Base-by-base conservation (phyloP, 257 asterid genomes). In the Plantago ovata region DNA sequence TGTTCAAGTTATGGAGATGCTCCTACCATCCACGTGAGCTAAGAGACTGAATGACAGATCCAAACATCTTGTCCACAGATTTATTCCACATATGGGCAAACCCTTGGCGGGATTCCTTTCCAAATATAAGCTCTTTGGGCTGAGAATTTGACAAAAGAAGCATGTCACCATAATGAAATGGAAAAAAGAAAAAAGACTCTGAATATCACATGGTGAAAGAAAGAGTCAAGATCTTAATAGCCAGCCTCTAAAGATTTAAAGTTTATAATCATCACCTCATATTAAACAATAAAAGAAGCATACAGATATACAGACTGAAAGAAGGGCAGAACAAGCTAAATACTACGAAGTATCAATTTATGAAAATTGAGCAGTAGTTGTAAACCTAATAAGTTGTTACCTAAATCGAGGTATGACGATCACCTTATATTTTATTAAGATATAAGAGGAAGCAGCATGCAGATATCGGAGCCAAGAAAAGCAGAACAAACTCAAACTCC, bases 21-120 rank as follows among this genome's bases (percentile, higher is more conserved):
- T 55, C 47, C 77, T 80, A 80, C 84, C 84, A 80, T 66, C 87
- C 84, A 14, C 81, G 81, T 22, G 84, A 74, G 76, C 87, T 74
- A 24, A 80, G 75, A 49, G 77, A 71, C 60, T 74, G 69, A 14
- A 80, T 72, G 61, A 72, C 13, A 42, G 79, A 65, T 67, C 75
- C 81, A 18, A 80, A 74, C 38, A 75, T 61, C 72, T 66, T 72
- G 47, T 80, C 87, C 73, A 80, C 78, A 14, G 84, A 67, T 64
- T 74, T 77, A 63, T 80, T 80, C 84, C 87, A 77, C 11, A 58
- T 14, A 56, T 77, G 84, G 38, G 81, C 81, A 53, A 77, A 64
- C 76, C 72, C 77, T 61, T 52, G 77, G 44, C 75, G 75, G 41
- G 77, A 55, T 28, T 72, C 72, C 22, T 53, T 58, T 38, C 84